Evolutionary conservation across 2,329 filamentous ascomycete genomes (phyloP), one percentile per base, ranked within the genome.

Genomic region (Trichothecium sympodiale): DNA sequence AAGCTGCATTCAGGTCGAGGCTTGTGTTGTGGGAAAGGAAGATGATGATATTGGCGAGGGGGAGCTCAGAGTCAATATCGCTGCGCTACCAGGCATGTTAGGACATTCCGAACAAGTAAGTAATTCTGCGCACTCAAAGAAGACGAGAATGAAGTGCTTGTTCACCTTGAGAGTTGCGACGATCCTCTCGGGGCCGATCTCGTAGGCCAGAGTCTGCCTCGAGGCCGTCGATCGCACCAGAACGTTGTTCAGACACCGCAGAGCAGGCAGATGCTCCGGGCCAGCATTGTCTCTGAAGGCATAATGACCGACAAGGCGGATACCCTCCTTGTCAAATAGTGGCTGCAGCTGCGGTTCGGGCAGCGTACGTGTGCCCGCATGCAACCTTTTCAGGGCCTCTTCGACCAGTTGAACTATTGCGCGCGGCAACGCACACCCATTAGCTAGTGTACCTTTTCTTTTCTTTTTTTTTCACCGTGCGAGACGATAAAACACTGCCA

Each of bases 231-330:
- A 33, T 10, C 38, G 17, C 26, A 39, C 38, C 6, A 39, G 38
- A 12, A 39, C 33, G 17, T 39, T 39, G 38, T 39, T 39, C n/a
- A 39, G 31, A 15, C 38, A 39, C 17, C 34, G 20, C 33, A 39
- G 27, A 16, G 38, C 38, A 17, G 38, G 38, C 9, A 36, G 17
- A 14, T 39, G 38, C 30, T 36, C 34, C 16, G 38, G 38, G 6
- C 29, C 18, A 4, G 33, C 29, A 15, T 17, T 9, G 10, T 36
- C 34, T 15, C 33, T 23, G 17, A 39, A 39, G 23, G 26, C 38
- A 36, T 39, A 29, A 7, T 8, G 34, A 5, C 38, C 38, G 10
- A 39, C n/a, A 10, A 36, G 23, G 8, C 34, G 18, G n/a, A 39
- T 30, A 2, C 33, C 38, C 14, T 31, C n/a, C 16, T 29, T 39